Evolutionary conservation across 495 filamentous ascomycete species (phyloP).

Genomic region (Aspergillus incahuasiensis): DNA sequence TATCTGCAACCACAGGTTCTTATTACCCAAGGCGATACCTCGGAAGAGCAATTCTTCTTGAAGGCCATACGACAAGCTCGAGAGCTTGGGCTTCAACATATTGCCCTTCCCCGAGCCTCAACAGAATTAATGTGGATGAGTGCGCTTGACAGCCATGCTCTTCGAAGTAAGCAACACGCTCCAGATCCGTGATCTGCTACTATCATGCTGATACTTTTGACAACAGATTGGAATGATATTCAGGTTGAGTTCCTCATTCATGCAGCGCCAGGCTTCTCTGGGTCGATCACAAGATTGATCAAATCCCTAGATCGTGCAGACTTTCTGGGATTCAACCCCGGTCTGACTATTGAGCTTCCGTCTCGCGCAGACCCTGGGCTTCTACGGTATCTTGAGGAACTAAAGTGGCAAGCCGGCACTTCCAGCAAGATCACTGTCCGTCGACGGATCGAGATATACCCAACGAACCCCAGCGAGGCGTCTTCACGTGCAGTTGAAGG

Average conservation of each 20-base stretch:
- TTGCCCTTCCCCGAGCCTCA: constrained; percentile 61
- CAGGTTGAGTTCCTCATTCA: constrained; percentile 74
- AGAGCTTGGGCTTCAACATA: constrained; percentile 45
- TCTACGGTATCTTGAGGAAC: constrained; percentile 52
- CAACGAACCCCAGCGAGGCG: constrained; percentile 55
- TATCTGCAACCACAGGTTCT: constrained; percentile 49
- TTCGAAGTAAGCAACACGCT: constrained; percentile 48
- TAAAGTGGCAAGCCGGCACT: constrained; percentile 59
- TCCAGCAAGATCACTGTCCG: constrained; percentile 55
- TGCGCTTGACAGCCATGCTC: constrained; percentile 63
- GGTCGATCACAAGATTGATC: constrained; percentile 67
- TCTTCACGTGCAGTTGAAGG: constrained; percentile 71
- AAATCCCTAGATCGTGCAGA: constrained; percentile 69
- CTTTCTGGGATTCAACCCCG: constrained; percentile 61
- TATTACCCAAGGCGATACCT: constrained; percentile 39
- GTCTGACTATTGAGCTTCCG: constrained; percentile 77
- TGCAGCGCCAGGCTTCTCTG: constrained; percentile 60
- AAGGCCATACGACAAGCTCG: constrained; percentile 43
- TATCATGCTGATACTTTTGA: background rate
- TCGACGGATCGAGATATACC: constrained; percentile 57
- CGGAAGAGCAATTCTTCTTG: constrained; percentile 52
- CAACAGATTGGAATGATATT: constrained; percentile 66
- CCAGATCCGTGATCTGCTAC: background rate
- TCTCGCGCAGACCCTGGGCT: constrained; percentile 57
- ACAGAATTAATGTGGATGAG: constrained; percentile 71